Conservation (phyloP, 495 filamentous ascomycete genomes). For the Hypoxylon perforatum region DNA sequence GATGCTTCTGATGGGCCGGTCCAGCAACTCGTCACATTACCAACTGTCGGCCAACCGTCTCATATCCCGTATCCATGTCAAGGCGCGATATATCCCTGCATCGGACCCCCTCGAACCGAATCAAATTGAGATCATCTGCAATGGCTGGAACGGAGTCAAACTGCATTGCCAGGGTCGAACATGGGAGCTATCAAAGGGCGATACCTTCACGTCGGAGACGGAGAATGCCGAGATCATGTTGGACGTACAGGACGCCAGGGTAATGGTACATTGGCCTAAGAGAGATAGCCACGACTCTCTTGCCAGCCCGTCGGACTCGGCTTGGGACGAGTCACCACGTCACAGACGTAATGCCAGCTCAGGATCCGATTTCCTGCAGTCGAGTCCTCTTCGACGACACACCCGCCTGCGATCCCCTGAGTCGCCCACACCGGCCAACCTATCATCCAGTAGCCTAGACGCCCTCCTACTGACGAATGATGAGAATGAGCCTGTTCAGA, state of each 20-base stretch:
- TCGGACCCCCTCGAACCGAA: conserved; percentile 68
- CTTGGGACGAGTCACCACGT: conserved; percentile 72
- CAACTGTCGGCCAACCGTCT: conserved; percentile 90
- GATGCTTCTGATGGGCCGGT: conserved; percentile 84
- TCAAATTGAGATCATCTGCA: conserved; percentile 85
- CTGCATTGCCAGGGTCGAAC: conserved; percentile 90
- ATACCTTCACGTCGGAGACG: conserved; percentile 90
- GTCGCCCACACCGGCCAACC: conserved; percentile 74
- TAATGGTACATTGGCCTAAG: conserved; percentile 87
- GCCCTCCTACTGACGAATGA: conserved; percentile 45
- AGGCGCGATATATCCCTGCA: conserved; percentile 82
- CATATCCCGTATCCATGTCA: conserved; percentile 92
- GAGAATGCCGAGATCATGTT: conserved; percentile 93
- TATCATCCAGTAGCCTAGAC: conserved; percentile 45
- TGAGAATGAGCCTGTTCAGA: conserved; percentile 54
- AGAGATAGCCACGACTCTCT: conserved; percentile 69
- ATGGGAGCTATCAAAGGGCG: conserved; percentile 87
- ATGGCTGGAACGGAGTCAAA: conserved; percentile 95
- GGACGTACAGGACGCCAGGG: conserved; percentile 92
- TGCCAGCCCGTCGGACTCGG: conserved; percentile 71
- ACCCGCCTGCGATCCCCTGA: conserved; percentile 73
- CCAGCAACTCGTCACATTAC: conserved; percentile 90
- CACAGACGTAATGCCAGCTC: conserved; percentile 46
- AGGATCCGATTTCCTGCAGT: conserved; percentile 54
- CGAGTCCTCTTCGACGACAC: conserved; percentile 75